Conservation (phyloP, 169 alveolate genomes). For the Neospora caninum region DNA sequence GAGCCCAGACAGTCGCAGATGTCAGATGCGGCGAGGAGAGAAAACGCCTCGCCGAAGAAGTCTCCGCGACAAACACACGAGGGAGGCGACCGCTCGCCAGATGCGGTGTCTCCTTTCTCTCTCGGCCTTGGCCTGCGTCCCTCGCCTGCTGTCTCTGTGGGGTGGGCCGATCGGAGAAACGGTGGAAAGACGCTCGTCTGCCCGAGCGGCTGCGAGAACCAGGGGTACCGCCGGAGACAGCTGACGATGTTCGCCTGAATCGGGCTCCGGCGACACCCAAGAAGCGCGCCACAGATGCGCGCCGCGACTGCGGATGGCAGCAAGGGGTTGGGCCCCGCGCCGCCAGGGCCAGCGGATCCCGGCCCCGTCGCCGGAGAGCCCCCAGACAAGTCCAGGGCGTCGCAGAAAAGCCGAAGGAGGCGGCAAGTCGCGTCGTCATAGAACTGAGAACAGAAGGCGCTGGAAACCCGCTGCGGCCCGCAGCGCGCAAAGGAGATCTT, state of each 20-base stretch:
- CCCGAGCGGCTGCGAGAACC: slow-evolving; percentile 7
- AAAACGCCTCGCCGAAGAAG: background rate
- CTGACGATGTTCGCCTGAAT: background rate
- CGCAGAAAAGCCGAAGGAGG: background rate
- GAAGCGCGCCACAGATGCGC: background rate
- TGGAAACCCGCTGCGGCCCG: background rate
- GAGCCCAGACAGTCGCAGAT: background rate
- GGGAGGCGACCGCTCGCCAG: too few species aligned
- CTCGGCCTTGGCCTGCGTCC: too few species aligned
- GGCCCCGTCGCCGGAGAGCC: background rate
- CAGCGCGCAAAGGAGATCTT: background rate
- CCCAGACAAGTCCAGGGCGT: background rate
- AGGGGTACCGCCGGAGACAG: slow-evolving; percentile 13
- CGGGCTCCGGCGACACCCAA: background rate
- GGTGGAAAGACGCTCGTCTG: background rate
- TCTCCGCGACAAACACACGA: background rate
- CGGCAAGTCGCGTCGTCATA: slow-evolving; percentile 17
- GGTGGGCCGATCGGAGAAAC: background rate
- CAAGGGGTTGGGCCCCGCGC: background rate
- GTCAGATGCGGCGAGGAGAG: background rate
- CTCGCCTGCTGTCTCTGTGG: too few species aligned
- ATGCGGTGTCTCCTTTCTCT: too few species aligned
- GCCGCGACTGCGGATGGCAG: background rate
- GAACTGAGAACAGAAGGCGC: background rate
- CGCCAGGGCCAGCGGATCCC: too few species aligned